phyloP scores from a whole-genome alignment of 2,329 filamentous ascomycete species.

The Cylindrodendrum hubeiense region DNA sequence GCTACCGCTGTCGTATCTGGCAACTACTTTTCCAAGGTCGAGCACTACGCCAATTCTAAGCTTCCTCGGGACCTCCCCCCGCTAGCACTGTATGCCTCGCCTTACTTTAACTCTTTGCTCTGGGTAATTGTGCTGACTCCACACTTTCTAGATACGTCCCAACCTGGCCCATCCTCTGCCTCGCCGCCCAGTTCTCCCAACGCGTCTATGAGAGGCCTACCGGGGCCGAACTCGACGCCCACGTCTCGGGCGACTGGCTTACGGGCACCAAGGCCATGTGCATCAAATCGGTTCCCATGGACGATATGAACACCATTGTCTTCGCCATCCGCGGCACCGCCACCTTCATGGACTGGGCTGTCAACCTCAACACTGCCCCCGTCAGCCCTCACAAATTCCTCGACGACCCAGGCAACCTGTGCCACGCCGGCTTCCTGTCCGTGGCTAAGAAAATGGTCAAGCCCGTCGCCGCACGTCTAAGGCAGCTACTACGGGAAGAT shows the following conservation, averaged over 20 bases:
- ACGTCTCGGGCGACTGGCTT: slow-evolving; percentile 78
- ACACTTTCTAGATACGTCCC: slow-evolving; percentile 69
- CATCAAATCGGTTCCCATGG: slow-evolving; percentile 83
- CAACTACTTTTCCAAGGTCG: slow-evolving; percentile 80
- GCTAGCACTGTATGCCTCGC: slow-evolving; percentile 71
- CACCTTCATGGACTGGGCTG: slow-evolving; percentile 87
- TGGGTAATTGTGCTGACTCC: slow-evolving; percentile 1
- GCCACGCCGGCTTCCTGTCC: slow-evolving; percentile 83
- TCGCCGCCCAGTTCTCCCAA: slow-evolving; percentile 83
- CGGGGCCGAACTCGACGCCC: slow-evolving; percentile 73
- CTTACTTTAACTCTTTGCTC: not conserved
- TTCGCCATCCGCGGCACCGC: slow-evolving; percentile 87
- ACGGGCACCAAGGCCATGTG: slow-evolving; percentile 88
- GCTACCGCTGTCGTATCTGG: slow-evolving; percentile 52
- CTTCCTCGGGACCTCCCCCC: slow-evolving; percentile 76
- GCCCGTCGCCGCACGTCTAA: slow-evolving; percentile 78
- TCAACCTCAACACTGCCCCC: slow-evolving; percentile 81
- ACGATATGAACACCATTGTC: slow-evolving; percentile 82
- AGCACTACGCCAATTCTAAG: slow-evolving; percentile 82
- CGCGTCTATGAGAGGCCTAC: slow-evolving; percentile 77
- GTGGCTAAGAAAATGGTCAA: slow-evolving; percentile 81
- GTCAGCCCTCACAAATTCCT: slow-evolving; percentile 76
- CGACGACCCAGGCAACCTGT: slow-evolving; percentile 81
- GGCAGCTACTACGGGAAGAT: slow-evolving; percentile 78
- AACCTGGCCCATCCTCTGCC: slow-evolving; percentile 81